These are phyloP conservation scores for Dorcoceras hygrometricum DNA, from an alignment of 257 asterid genomes.

Conservation along the genomic window DNA sequence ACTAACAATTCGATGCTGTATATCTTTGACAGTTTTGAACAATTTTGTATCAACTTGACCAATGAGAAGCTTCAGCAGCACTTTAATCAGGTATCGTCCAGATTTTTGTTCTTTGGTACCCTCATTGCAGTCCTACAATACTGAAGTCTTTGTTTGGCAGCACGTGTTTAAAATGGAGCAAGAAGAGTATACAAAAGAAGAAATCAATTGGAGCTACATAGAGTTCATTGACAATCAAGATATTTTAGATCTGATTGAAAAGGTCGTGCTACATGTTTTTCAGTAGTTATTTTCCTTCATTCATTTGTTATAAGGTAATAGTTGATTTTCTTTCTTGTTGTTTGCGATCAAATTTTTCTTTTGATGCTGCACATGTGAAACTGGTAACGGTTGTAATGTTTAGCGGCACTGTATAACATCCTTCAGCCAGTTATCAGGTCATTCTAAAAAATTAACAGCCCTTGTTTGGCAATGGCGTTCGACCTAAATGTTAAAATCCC, in stretches of 20 bases:
- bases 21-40: conserved; percentile 55
- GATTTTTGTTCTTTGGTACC: conserved; percentile 12
- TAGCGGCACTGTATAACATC: background rate
- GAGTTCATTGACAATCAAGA: conserved; percentile 99
- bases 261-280: conserved; percentile 43
- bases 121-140: conserved; percentile 23
- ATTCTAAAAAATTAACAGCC: background rate
- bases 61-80: conserved; percentile 67
- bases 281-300: background rate
- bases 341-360: background rate
- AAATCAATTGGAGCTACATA: conserved; percentile 98
- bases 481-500: background rate
- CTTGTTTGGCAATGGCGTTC: background rate
- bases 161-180: conserved; percentile 99
- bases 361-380: background rate
- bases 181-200: conserved; percentile 98
- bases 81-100: conserved; percentile 70
- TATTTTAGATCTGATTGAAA: conserved; percentile 87
- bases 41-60: conserved; percentile 55
- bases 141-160: conserved; percentile 44
- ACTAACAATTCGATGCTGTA: conserved; percentile 16
- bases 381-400: background rate
- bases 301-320: background rate
- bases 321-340: background rate
- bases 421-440: background rate